These are phyloP conservation scores for Rhodotorula kratochvilovae DNA, from an alignment of 768 basidiomycete species.

Conservation along the genomic window DNA sequence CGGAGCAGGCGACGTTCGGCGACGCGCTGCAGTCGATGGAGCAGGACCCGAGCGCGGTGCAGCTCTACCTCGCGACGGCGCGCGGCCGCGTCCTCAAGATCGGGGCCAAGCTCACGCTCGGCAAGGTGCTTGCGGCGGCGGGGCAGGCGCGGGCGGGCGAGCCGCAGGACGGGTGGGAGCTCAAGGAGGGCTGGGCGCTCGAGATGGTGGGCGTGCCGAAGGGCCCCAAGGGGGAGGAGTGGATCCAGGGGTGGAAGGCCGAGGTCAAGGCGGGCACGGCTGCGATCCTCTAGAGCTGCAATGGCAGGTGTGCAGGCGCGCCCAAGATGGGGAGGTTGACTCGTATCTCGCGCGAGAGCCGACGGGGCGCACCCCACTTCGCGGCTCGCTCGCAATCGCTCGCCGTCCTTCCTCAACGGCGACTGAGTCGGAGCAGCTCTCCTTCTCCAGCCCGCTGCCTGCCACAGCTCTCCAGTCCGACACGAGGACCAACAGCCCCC, in stretches of 20 bases:
- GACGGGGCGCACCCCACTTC: no score
- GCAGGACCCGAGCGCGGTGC: conserved; percentile 54
- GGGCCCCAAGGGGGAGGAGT: conserved; percentile 69
- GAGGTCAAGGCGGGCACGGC: conserved; percentile 38
- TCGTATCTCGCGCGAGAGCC: background rate
- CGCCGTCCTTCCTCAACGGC: no score
- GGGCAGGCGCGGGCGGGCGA: conserved; percentile 48
- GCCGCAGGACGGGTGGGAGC: conserved; percentile 69
- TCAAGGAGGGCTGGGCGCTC: conserved; percentile 70
- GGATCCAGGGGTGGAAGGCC: conserved; percentile 80
- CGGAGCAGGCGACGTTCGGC: conserved; percentile 75
- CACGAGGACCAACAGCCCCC: no score
- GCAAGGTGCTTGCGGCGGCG: conserved; percentile 66
- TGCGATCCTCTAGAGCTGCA: conserved; percentile 24
- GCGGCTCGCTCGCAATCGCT: no score
- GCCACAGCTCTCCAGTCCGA: no score
- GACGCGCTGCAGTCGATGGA: conserved; percentile 76
- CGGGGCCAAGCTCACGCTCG: conserved; percentile 80
- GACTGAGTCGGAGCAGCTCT: no score
- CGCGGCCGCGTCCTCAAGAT: conserved; percentile 76
- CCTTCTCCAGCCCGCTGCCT: no score
- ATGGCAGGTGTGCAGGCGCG: background rate
- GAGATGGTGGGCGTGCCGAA: conserved; percentile 73
- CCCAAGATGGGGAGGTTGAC: background rate
- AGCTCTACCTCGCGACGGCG: conserved; percentile 77